Percentiles rank a stretch among this genome's conserved stretches.
Conservation (phyloP, 306 rosid genomes). For the Quercus wislizeni region DNA sequence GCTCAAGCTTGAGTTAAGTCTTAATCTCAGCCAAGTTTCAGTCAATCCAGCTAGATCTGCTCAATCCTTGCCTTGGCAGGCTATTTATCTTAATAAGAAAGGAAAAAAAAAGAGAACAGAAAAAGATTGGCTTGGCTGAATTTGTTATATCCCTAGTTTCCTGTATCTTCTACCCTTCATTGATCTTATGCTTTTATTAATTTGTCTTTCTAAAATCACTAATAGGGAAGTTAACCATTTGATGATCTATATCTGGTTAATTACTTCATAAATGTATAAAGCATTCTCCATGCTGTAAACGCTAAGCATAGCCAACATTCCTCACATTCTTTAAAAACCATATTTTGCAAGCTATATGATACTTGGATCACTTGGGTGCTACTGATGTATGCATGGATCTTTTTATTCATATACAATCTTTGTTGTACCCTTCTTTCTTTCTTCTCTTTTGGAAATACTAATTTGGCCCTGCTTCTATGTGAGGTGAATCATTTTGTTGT, state of each 20-base stretch:
- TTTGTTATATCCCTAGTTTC: not conserved
- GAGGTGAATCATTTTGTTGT: not conserved
- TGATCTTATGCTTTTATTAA: not conserved
- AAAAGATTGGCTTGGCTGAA: not conserved
- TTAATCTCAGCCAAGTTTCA: too few species aligned
- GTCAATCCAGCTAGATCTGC: not conserved
- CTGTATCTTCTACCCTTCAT: not conserved
- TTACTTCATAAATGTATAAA: not conserved
- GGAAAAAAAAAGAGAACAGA: not conserved
- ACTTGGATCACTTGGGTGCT: not conserved
- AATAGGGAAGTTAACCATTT: not conserved
- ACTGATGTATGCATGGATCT: not conserved
- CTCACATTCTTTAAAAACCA: not conserved
- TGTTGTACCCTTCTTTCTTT: not conserved
- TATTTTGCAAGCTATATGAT: not conserved
- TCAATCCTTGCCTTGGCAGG: not conserved
- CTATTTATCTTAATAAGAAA: not conserved
- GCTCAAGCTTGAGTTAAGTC: not conserved
- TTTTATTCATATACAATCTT: not conserved
- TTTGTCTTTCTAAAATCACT: not conserved
- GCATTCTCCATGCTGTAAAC: not conserved
- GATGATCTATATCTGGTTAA: not conserved
- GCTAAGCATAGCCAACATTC: not conserved
- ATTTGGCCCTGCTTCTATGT: not conserved
- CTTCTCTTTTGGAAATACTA: not conserved